Percentiles rank a stretch among this genome's conserved stretches.
phyloP scores from a whole-genome alignment of 2,329 filamentous ascomycete genomes.

The Aspergillus sergii region DNA sequence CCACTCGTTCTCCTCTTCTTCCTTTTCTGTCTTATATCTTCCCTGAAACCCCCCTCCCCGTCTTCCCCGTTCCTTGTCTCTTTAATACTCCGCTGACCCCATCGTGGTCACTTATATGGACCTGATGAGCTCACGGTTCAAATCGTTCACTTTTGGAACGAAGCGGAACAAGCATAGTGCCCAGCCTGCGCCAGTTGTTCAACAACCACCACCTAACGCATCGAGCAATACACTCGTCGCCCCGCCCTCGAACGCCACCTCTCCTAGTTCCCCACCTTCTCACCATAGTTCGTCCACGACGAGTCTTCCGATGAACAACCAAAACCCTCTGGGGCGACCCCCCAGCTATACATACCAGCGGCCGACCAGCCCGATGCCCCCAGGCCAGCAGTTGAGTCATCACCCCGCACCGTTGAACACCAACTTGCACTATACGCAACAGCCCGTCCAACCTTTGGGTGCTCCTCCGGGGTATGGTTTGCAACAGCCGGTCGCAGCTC shows the following conservation, averaged over 20 bases:
- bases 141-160: slow-evolving; percentile 52
- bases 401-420: slow-evolving; percentile 59
- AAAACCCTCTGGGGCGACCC: slow-evolving; percentile 60
- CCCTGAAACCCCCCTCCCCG: slow-evolving; percentile 14
- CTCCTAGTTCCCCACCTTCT: slow-evolving; percentile 40
- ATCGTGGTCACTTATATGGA: slow-evolving; percentile 42
- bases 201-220: slow-evolving; percentile 31
- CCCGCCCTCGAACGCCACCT: slow-evolving; percentile 38
- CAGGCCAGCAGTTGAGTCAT: slow-evolving; percentile 44
- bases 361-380: slow-evolving; percentile 56
- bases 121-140: slow-evolving; percentile 56
- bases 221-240: slow-evolving; percentile 34
- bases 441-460: slow-evolving; percentile 36
- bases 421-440: slow-evolving; percentile 53
- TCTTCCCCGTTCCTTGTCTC: slow-evolving; percentile 14
- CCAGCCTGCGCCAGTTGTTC: slow-evolving; percentile 33
- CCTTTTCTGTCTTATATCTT: slow-evolving; percentile 9
- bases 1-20: not conserved
- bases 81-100: slow-evolving; percentile 13
- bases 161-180: slow-evolving; percentile 54
- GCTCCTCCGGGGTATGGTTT: slow-evolving; percentile 51
- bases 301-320: slow-evolving; percentile 59
- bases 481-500: slow-evolving; percentile 34
- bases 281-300: slow-evolving; percentile 50
- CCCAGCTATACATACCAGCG: slow-evolving; percentile 65